These are phyloP conservation scores for Colletotrichum limetticola DNA, from an alignment of 2,329 filamentous ascomycete species.

Conservation along the genomic window DNA sequence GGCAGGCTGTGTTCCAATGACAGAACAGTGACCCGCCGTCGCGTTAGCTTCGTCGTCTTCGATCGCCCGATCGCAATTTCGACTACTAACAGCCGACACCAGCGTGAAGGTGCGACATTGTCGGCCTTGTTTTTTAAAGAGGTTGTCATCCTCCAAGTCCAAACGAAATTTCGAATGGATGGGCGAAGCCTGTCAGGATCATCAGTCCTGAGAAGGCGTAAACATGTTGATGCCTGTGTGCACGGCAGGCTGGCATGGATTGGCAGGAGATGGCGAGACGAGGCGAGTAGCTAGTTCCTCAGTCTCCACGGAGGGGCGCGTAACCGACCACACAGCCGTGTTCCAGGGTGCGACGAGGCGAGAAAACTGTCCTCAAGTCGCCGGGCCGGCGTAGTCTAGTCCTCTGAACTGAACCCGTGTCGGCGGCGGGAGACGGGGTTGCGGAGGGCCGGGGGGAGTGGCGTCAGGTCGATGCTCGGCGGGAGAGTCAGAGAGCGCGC, in stretches of 20 bases:
- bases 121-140: conserved; percentile 13
- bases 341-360: too few relatives aligned
- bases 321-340: too few relatives aligned
- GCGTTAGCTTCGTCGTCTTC: conserved; percentile 16
- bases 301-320: background rate
- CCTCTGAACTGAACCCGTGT: too few relatives aligned
- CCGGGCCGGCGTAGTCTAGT: too few relatives aligned
- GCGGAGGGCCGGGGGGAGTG: too few relatives aligned
- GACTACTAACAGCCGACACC: conserved; percentile 17
- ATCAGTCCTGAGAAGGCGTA: background rate
- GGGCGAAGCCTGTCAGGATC: background rate
- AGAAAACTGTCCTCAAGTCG: too few relatives aligned
- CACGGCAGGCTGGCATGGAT: background rate
- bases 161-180: background rate
- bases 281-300: too few relatives aligned
- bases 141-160: conserved; percentile 7
- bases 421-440: too few relatives aligned
- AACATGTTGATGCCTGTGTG: background rate
- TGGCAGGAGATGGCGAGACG: too few relatives aligned
- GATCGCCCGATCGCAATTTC: conserved; percentile 10
- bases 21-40: background rate
- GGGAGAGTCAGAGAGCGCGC: too few relatives aligned
- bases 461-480: too few relatives aligned
- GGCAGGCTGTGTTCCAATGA: background rate
- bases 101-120: conserved; percentile 22